Evolutionary conservation across 176 grass and related monocot genomes (phyloP).

Genomic region (Metroxylon sagu): DNA sequence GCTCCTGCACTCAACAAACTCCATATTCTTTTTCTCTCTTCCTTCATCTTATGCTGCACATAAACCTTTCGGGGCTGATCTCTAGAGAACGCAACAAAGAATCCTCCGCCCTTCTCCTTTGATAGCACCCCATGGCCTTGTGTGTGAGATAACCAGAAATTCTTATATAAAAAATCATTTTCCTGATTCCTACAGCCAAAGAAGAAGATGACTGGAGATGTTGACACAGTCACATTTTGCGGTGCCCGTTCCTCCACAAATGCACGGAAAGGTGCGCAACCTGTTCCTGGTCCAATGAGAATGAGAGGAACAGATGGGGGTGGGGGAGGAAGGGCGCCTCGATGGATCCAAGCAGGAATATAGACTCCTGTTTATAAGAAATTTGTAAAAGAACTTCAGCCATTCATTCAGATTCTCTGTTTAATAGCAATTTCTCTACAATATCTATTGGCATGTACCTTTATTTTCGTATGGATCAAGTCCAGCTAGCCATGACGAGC

Average conservation of each 20-base stretch:
- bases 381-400: not conserved
- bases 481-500: conserved; percentile 66
- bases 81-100: conserved; percentile 86
- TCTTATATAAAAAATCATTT: conserved; percentile 66
- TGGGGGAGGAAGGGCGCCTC: conserved; percentile 53
- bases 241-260: conserved; percentile 65
- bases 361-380: conserved; percentile 35
- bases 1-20: conserved; percentile 48
- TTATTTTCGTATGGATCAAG: conserved; percentile 38
- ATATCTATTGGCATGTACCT: conserved; percentile 22
- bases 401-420: not conserved
- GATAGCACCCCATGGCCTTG: conserved; percentile 60
- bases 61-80: conserved; percentile 81
- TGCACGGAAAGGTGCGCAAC: conserved; percentile 79
- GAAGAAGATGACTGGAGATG: conserved; percentile 69
- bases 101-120: conserved; percentile 53
- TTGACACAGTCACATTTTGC: conserved; percentile 26
- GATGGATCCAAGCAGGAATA: conserved; percentile 68
- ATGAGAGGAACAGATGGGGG: conserved; percentile 57
- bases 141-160: conserved; percentile 78
- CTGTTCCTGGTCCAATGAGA: conserved; percentile 85
- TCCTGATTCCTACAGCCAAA: conserved; percentile 71
- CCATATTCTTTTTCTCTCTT: conserved; percentile 72
- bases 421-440: too few species aligned
- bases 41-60: conserved; percentile 87